Evolutionary conservation across 2,329 filamentous ascomycete species (phyloP), one percentile per base, ranked within the genome.

Genomic region (Daldinia sp.): DNA sequence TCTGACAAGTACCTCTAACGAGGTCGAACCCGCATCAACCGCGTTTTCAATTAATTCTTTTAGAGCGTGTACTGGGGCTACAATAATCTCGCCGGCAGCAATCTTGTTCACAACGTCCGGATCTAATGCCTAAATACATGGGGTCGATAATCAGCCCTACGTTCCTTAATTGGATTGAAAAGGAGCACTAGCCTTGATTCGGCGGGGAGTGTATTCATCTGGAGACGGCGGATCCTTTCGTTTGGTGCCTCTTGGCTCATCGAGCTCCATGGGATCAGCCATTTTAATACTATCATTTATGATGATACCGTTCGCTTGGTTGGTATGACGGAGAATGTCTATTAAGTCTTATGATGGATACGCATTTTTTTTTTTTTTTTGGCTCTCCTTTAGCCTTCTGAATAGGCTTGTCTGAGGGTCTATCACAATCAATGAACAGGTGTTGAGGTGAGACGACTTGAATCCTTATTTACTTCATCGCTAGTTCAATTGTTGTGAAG

Each of bases 51-150:
- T 94, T 56, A 99, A 84, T 79, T 99, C 96, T 81, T 99, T 99
- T 64, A 99, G 81, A 2, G 97, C 96, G 80, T 99, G 93, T 30
- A 98, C 94, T 0, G 96, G 97, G 1, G 96, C 95, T 55, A 99
- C 94, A 68, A 99, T 99, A 75, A 99, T 99, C 80, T 99, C 96
- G 20, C 96, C 96, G 0, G 96, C 96, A 0, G 96, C 96, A 73
- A 99, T 99, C 80, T 98, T 99, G 84, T 98, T 99, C 72, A 99
- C 92, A 23, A 99, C 96, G 82, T 96, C 92, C 70, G 92, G 90
- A 76, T 97, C 93, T 28, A 99, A 87, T 13, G 95, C 92, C 90
- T 97, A 65, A 4, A 63, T 55, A 41, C 6, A 44, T 30, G n/a
- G 48, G 9, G 46, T 58, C 7, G n/a, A 61, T 33, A 39, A 70